Percentiles rank a stretch among this genome's conserved stretches.
Conservation (phyloP, 306 rosid genomes). For the Delonix regia region DNA sequence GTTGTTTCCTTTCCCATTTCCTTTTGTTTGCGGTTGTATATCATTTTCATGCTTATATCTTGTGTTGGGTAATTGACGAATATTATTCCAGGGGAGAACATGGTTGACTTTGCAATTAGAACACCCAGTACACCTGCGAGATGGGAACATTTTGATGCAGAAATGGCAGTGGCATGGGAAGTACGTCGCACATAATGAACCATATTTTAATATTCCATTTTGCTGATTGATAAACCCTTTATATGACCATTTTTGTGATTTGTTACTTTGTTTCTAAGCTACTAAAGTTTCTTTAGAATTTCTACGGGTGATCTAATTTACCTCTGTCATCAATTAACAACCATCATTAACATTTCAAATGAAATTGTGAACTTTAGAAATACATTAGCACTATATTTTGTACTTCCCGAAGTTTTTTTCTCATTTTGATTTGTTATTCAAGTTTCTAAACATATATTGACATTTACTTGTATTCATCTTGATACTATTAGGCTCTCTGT, state of each 20-base stretch:
- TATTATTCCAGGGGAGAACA: constrained; percentile 64
- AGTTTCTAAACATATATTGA: constrained; percentile 20
- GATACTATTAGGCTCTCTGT: constrained; percentile 69
- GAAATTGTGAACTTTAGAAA: constrained; percentile 5
- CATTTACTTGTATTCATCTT: constrained; percentile 23
- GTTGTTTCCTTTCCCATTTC: constrained; percentile 29
- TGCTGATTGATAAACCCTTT: constrained; percentile 20
- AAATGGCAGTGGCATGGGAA: constrained; percentile 93
- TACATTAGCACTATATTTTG: constrained; percentile 4
- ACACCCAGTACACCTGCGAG: constrained; percentile 89
- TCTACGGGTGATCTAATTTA: neutral
- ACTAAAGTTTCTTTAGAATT: neutral
- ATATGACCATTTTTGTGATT: constrained; percentile 11
- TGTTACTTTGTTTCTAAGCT: constrained; percentile 5
- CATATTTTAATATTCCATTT: constrained; percentile 14
- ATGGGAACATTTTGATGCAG: constrained; percentile 93
- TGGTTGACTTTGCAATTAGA: constrained; percentile 87
- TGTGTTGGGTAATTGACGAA: constrained; percentile 25
- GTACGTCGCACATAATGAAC: constrained; percentile 54
- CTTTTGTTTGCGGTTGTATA: neutral
- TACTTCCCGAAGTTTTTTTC: constrained; percentile 26
- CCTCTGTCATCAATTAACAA: neutral
- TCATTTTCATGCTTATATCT: constrained; percentile 5
- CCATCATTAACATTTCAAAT: neutral
- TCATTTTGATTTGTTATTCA: constrained; percentile 14